Evolutionary conservation across 805 yeast species (phyloP).

Genomic region (Starmerella asiatica): DNA sequence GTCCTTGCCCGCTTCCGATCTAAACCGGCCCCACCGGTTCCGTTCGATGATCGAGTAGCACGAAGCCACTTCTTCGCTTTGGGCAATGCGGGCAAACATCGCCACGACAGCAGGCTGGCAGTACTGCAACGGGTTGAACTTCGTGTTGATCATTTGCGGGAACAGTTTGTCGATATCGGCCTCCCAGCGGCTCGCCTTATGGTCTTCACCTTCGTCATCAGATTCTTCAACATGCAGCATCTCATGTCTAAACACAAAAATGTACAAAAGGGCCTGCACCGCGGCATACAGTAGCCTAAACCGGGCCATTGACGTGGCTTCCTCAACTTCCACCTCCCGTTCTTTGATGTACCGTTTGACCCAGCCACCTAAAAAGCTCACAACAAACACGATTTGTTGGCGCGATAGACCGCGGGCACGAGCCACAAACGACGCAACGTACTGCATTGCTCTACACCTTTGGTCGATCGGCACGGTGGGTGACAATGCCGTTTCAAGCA

Average conservation of each 20-base stretch:
- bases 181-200: constrained; percentile 19
- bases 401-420: constrained; percentile 62
- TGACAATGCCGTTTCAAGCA: constrained; percentile 72
- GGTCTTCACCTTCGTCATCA: constrained; percentile 21
- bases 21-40: constrained; percentile 59
- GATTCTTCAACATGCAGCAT: constrained; percentile 33
- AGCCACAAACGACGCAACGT: constrained; percentile 78
- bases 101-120: constrained; percentile 88
- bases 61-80: constrained; percentile 77
- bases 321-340: constrained; percentile 69
- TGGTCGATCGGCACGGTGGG: constrained; percentile 55
- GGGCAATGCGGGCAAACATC: constrained; percentile 87
- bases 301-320: constrained; percentile 70
- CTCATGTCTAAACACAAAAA: constrained; percentile 76
- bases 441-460: constrained; percentile 81
- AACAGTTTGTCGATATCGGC: constrained; percentile 64
- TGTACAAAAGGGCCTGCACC: constrained; percentile 78
- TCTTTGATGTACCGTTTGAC: constrained; percentile 65
- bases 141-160: constrained; percentile 70
- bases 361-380: constrained; percentile 77
- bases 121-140: constrained; percentile 84
- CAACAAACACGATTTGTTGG: constrained; percentile 65
- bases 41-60: constrained; percentile 88
- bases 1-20: constrained; percentile 24
- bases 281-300: constrained; percentile 82